Evolutionary conservation across 2,329 filamentous ascomycete genomes (phyloP).

Genomic region (Chrysoporthe deuterocubensis): DNA sequence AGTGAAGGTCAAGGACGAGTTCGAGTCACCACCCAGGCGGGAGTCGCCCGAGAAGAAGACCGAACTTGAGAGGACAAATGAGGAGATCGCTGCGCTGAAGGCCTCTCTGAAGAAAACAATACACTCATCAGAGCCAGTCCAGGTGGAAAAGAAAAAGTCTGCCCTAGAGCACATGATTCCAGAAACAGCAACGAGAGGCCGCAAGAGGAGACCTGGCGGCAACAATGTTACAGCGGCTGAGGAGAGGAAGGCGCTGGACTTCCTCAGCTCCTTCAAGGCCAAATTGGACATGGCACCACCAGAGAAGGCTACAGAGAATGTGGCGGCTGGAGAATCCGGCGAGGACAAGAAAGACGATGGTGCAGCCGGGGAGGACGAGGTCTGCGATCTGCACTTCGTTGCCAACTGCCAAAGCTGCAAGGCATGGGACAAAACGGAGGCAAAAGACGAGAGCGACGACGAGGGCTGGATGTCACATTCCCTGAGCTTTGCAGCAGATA

Average conservation of each 20-base stretch:
- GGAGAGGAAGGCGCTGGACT: constrained; percentile 68
- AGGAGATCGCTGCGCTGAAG: constrained; percentile 79
- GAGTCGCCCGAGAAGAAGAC: constrained; percentile 46
- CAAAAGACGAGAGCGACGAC: constrained; percentile 60
- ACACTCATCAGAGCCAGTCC: constrained; percentile 49
- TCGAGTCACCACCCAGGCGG: constrained; percentile 44
- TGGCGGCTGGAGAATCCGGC: constrained; percentile 30
- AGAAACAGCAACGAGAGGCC: constrained; percentile 68
- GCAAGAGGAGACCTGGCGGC: constrained; percentile 68
- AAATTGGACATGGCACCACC: constrained; percentile 65
- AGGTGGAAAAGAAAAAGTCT: constrained; percentile 64
- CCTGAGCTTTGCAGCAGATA: constrained; percentile 86
- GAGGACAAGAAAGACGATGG: constrained; percentile 36
- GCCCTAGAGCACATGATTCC: constrained; percentile 77
- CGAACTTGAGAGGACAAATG: constrained; percentile 72
- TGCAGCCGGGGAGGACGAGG: constrained; percentile 63
- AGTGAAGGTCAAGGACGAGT: constrained; percentile 26
- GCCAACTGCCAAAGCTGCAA: constrained; percentile 91
- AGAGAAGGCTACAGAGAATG: constrained; percentile 40
- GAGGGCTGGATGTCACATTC: constrained; percentile 85
- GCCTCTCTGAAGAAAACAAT: constrained; percentile 77
- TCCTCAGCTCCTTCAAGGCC: constrained; percentile 79
- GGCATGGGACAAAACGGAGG: constrained; percentile 73
- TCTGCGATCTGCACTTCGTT: constrained; percentile 96
- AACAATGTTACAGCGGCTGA: constrained; percentile 55